Evolutionary conservation across 2,329 filamentous ascomycete species (phyloP), one percentile per base, ranked within the genome.

Genomic region (Aspergillus fijiensis): DNA sequence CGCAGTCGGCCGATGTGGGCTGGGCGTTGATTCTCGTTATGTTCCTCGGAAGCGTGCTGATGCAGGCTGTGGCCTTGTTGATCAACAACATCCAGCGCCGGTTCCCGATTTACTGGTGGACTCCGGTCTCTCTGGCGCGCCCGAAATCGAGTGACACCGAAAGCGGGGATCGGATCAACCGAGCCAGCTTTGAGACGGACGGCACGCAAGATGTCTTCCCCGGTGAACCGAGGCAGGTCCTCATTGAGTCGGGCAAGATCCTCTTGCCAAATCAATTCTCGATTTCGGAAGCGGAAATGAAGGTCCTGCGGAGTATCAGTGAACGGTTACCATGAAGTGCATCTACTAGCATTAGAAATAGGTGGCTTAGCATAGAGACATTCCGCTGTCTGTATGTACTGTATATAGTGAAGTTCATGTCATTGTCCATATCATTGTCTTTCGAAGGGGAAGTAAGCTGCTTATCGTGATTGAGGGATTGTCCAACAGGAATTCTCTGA

Each of bases 51-150:
- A 83, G 80, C 51, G 70, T 73, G 0, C 72, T 92, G 51, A 89
- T 92, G 84, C 75, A 89, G 31, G 75, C 66, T 1, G 81, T 85
- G 1, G 89, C 88, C 0, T 75, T 90, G 53, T 31, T 90, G 5
- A 67, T 91, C 60, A 91, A 91, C 69, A 92, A 92, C 63, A 76
- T 91, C 2, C 84, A 89, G 69, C 79, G 87, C 9, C 79, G 81
- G 19, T 92, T 85, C 63, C 89, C 89, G 0, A 64, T 84, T 2
- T 91, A 90, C 71, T 92, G 89, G 89, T 91, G 76, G 76, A 78
- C 76, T 1, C 68, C 76, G 11, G 68, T 72, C 25, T 64, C 69
- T 25, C 64, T 79, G 1, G 57, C 64, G 0, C 56, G 50, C 11
- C 53, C 49, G 12, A 27, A 57, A 49, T 35, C 10, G 7, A 45